Percentiles rank a stretch among this genome's conserved stretches.
Evolutionary conservation across 2,329 filamentous ascomycete genomes (phyloP).

Genomic region (Lizonia empirigonia): DNA sequence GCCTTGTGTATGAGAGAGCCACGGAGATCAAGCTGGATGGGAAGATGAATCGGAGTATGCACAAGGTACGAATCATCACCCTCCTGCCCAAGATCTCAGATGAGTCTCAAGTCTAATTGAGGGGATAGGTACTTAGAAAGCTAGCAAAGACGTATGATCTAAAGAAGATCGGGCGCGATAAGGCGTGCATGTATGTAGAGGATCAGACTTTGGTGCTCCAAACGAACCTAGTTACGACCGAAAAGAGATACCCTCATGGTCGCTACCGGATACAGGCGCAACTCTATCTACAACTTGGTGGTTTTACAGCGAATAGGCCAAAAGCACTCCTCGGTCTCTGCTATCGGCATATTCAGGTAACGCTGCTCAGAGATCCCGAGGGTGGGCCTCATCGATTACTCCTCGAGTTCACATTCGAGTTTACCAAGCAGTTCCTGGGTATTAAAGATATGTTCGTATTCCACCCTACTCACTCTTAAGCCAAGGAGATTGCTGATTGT

Average conservation of each 20-base stretch:
- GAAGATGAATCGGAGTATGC: too few relatives aligned
- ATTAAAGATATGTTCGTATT: constrained; percentile 3
- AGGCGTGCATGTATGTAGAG: constrained; percentile 24
- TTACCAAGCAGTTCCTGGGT: constrained; percentile 4
- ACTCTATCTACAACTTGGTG: constrained; percentile 24
- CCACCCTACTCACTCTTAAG: too few relatives aligned
- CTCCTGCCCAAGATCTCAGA: too few relatives aligned
- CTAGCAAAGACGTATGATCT: constrained; percentile 23
- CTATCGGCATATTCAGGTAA: constrained; percentile 16
- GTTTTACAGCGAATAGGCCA: constrained; percentile 17
- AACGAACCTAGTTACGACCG: too few relatives aligned
- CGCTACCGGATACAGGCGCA: too few relatives aligned
- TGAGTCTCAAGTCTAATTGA: constrained; percentile 8
- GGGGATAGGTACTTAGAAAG: constrained; percentile 13
- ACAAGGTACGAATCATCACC: constrained; percentile 9
- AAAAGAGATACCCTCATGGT: too few relatives aligned
- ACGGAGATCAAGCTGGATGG: constrained; percentile 19
- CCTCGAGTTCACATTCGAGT: constrained; percentile 17
- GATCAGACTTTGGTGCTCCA: constrained; percentile 22
- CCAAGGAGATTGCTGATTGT: too few relatives aligned
- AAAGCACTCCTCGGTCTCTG: constrained; percentile 9
- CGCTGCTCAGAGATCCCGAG: constrained; percentile 10
- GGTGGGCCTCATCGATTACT: constrained; percentile 11
- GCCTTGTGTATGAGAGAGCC: constrained; percentile 23
- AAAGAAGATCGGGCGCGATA: constrained; percentile 19